Base-by-base conservation (phyloP, 1,284 basidiomycete species). In the Fomitiporia mediterranea region DNA sequence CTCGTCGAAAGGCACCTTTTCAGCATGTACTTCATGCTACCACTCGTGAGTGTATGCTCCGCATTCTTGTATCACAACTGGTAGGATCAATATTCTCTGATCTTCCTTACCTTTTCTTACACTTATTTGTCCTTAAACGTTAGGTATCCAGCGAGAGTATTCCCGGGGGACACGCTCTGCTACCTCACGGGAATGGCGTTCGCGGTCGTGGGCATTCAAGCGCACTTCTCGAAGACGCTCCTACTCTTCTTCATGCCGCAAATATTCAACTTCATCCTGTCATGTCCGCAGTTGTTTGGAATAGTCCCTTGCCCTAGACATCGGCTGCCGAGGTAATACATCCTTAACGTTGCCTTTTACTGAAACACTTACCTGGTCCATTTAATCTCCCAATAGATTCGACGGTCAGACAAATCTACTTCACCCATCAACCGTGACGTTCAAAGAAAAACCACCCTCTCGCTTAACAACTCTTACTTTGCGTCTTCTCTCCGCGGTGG, bases 161-260 rank as follows among this genome's bases (percentile, higher is more conserved):
- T 99, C 69, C 93, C 95, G 0, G 97, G 97, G 2, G 97, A 99
- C 68, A 99, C 97, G 0, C 82, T 98, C 38, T 99, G 97, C 72
- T 99, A 99, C 72, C 88, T 98, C 56, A 87, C 94, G 0, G 97
- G 94, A 58, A 98, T 98, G 94, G 92, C 94, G 0, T 97, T 98
- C 67, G 88, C 95, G 0, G 94, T 95, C 13, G 94, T 96, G 32
- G 94, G 93, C 8, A 96, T 98, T 60, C 90, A 96, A 66, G 94
- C 91, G 0, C 97, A 99, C 70, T 98, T 97, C 70, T 93, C 91
- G 55, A 99, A 99, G 73, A 99, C 96, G 0, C 75, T 99, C 3
- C 78, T 98, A 50, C 76, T 99, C 27, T 98, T 99, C 78, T 99
- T 99, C 76, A 78, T 98, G 32, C 97, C 97, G 3, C 97, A 99